Base-by-base conservation (phyloP, 148 eudicot species). In the Chenopodium suecicum region DNA sequence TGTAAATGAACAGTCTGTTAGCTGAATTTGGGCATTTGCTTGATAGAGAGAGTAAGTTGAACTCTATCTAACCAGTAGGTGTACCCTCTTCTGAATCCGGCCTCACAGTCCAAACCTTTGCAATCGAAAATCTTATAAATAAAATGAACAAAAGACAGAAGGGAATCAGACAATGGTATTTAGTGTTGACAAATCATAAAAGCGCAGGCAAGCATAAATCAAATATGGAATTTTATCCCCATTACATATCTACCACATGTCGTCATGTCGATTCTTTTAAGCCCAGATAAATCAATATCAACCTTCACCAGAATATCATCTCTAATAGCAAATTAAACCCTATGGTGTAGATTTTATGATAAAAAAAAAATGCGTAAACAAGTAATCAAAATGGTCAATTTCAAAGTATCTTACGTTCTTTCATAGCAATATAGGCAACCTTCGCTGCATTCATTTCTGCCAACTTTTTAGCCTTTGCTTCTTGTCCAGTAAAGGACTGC, bases 401-500 rank as follows among this genome's bases (percentile, higher is more conserved):
- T 9, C 16, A 74, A 11, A 54, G 27, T 85, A 74, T 73, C 96
- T 86, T 87, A 91, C 92, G 79, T 52, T 89, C 84, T 76, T 73
- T 81, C 66, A 95, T 84, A 81, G 87, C 76, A 71, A 20, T 79
- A 80, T 89, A 93, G 72, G 97, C 98, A 86, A 83, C 93, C 80
- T 88, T 91, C 13, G 98, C 98, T 14, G 93, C 98, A 83, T 81
- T 81, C 87, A 86, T 86, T 81, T 93, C 98, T 71, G 98, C 91
- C 81, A 84, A 86, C 89, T 90, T 95, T 87, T 91, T 93, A 82
- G 88, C 89, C 79, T 90, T 93, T 56, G 94, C 91, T 75, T 86
- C 90, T 77, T 84, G 83, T n/a, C 98, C 98, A 81, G 44, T 79
- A 76, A 88, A 95, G 29, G 79, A 80, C 8, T 82, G 78, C 25